phyloP scores from a whole-genome alignment of 2,329 filamentous ascomycete genomes.

The Plenodomus biglobosus region DNA sequence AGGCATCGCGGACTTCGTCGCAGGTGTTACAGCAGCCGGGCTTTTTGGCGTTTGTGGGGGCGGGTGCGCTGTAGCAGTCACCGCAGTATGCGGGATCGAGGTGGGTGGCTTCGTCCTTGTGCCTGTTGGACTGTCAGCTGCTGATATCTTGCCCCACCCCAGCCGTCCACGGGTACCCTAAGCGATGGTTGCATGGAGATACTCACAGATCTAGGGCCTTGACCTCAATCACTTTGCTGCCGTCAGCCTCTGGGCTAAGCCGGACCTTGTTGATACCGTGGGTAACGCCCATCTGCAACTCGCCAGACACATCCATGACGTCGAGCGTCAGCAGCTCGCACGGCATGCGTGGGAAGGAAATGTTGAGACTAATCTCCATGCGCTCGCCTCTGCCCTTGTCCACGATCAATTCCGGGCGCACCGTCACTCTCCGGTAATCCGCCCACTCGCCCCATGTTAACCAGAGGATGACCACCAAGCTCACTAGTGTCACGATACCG shows the following conservation, averaged over 20 bases:
- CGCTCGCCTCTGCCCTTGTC: constrained; percentile 97
- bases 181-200: neutral
- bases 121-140: constrained; percentile 49
- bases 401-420: constrained; percentile 90
- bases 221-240: constrained; percentile 57
- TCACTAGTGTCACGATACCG: constrained; percentile 90
- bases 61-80: constrained; percentile 80
- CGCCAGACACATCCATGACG: constrained; percentile 98
- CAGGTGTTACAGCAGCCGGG: constrained; percentile 95
- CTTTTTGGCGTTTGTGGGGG: constrained; percentile 72
- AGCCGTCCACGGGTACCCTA: too few species aligned
- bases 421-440: constrained; percentile 82
- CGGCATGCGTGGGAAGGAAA: constrained; percentile 89
- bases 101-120: constrained; percentile 69
- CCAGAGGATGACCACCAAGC: constrained; percentile 83
- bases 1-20: constrained; percentile 93
- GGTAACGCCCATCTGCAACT: constrained; percentile 91
- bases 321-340: constrained; percentile 96
- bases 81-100: constrained; percentile 93
- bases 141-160: neutral
- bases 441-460: constrained; percentile 94
- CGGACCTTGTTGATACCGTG: constrained; percentile 92
- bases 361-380: constrained; percentile 98
- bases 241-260: constrained; percentile 69
- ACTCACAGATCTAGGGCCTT: constrained; percentile 45